Percentiles rank a stretch among this genome's conserved stretches.
phyloP scores from a whole-genome alignment of 371 early-diverging fungal genomes.

The Dipsacomyces acuminosporus region DNA sequence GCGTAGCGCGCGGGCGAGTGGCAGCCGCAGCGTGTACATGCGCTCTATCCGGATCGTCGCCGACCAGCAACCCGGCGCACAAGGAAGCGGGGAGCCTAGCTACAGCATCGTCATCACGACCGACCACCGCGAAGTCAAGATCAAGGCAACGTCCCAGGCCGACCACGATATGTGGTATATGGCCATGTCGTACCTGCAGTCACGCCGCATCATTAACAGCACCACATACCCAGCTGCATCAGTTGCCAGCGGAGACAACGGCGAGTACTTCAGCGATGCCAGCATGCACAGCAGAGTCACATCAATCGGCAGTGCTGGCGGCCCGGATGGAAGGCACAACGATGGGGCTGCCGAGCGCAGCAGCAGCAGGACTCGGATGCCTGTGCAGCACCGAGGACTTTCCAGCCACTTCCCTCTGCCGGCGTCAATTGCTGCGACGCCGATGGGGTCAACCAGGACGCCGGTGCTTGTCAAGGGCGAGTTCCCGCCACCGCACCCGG shows the following conservation, averaged over 20 bases:
- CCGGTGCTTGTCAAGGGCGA: conserved; percentile 26
- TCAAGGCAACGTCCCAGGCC: conserved; percentile 61
- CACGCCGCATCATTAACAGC: conserved; percentile 46
- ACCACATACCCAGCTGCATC: conserved; percentile 33
- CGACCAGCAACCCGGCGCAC: conserved; percentile 44
- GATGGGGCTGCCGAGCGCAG: too few species aligned
- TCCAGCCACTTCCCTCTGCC: too few species aligned
- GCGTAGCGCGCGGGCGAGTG: conserved; percentile 28
- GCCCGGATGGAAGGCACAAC: too few species aligned
- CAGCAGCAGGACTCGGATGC: background rate
- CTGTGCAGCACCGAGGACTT: conserved; percentile 24
- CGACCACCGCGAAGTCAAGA: conserved; percentile 59
- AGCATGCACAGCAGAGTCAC: conserved; percentile 33
- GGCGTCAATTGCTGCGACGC: too few species aligned
- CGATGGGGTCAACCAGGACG: background rate
- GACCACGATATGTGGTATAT: conserved; percentile 67
- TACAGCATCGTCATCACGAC: conserved; percentile 64
- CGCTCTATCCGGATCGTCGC: conserved; percentile 54
- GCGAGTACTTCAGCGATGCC: conserved; percentile 21
- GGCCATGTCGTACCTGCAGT: conserved; percentile 49
- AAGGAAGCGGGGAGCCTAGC: conserved; percentile 46
- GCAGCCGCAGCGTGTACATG: conserved; percentile 51
- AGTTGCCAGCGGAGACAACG: background rate
- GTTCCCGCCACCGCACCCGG: conserved; percentile 3
- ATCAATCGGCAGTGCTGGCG: conserved; percentile 12